Base-by-base conservation (phyloP, 2,329 filamentous ascomycete genomes). In the Emergomyces pasteurianus region DNA sequence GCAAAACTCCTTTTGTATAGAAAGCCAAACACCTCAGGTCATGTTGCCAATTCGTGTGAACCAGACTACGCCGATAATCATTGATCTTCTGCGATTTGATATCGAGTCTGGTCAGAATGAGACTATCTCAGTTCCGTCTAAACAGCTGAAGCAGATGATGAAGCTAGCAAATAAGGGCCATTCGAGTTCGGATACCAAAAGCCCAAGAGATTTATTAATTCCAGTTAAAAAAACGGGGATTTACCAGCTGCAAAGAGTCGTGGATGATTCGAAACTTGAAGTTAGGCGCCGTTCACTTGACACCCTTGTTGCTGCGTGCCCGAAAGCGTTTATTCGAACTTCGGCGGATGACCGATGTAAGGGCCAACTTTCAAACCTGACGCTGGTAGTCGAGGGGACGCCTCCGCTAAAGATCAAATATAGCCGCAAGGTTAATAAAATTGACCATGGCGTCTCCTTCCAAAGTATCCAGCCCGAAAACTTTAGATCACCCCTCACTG, bases 231-330 rank as follows among this genome's bases (percentile, higher is more conserved):
- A 94, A 73, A 85, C 90, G 1, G 94, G 94, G 42, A 82, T 95
- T 23, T 99, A 99, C 74, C 83, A 87, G 49, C 80, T 99, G 38
- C 83, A 86, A 61, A 90, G 86, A 71, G 91, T 99, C 10, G 78
- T 96, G 64, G 94, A 99, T 72, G 87, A 95, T 72, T 94, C 95
- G 62, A 95, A 96, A 73, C 83, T 99, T 38, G 91, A 97, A 72
- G 90, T 96, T 12, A 90, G 92, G 68, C 85, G 88, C 47, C 81
- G 83, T 47, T 82, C 81, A 58, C 86, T 86, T 56, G 89, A 94
- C 67, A 88, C 91, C 0, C 86, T 95, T 60, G 87, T 99, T 56
- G 90, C 95, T 14, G 80, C 84, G 34, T 99, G 94, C 71, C 94
- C 94, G 1, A 86, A 85, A 66, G 94, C 90, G 23, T 80, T 80